A percentile compares a stretch with the other conserved stretches of the same genome.
Evolutionary conservation across 1,284 basidiomycete genomes (phyloP).

Genomic region (Cutaneotrichosporon curvatum): DNA sequence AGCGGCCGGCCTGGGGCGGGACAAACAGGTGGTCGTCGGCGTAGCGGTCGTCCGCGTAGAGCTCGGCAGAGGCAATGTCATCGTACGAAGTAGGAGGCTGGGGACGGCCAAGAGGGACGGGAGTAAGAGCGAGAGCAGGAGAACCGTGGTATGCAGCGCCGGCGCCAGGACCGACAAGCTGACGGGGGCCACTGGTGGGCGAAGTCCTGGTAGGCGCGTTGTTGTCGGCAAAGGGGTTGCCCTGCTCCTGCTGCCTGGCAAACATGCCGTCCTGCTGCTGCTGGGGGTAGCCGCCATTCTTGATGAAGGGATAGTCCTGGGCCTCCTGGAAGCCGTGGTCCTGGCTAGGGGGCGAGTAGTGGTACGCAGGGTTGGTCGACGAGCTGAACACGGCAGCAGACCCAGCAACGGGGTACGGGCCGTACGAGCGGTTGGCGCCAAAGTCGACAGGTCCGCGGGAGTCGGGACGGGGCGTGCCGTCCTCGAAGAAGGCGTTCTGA

Average conservation of each 20-base stretch:
- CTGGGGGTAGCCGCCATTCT: slow-evolving; percentile 4
- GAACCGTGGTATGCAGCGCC: not conserved
- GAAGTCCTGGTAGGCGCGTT: slow-evolving; percentile 2
- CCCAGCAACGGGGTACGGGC: slow-evolving; percentile 17
- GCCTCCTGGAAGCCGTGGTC: not conserved
- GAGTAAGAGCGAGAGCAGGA: slow-evolving; percentile 17
- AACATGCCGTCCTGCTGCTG: slow-evolving; percentile 8
- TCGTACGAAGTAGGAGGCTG: slow-evolving; percentile 25
- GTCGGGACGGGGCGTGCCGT: slow-evolving; percentile 24
- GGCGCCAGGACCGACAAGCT: slow-evolving; percentile 29
- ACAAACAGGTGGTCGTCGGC: slow-evolving; percentile 13
- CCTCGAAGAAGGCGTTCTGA: slow-evolving; percentile 24
- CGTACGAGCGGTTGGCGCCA: slow-evolving; percentile 18
- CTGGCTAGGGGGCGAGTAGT: slow-evolving; percentile 19
- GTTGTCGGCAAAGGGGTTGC: slow-evolving; percentile 2
- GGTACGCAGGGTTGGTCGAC: slow-evolving; percentile 23
- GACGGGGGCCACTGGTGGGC: slow-evolving; percentile 17
- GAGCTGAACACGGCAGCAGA: not conserved
- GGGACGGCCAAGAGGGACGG: slow-evolving; percentile 37
- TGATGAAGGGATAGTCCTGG: slow-evolving; percentile 8
- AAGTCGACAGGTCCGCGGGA: slow-evolving; percentile 33
- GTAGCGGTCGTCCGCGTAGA: slow-evolving; percentile 21
- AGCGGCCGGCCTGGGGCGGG: not conserved
- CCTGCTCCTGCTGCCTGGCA: not conserved
- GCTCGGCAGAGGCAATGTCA: slow-evolving; percentile 32